Evolutionary conservation across 305 asterid species (phyloP), one percentile per base, ranked within the genome.

Genomic region (Fraxinus baroniana): DNA sequence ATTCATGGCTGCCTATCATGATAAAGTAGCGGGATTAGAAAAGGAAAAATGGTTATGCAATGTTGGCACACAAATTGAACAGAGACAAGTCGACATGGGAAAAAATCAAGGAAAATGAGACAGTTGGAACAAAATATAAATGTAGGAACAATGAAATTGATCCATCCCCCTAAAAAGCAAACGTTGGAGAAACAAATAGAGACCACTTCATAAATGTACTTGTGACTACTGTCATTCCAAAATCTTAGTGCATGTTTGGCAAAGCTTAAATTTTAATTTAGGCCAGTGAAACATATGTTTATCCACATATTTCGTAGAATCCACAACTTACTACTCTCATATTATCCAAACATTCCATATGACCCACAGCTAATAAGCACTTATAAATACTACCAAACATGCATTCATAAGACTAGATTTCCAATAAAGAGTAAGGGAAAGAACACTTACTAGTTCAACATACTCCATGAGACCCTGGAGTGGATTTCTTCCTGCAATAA

Each of bases 391-490:
- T 64, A 22, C 30, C 17, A 64, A 64, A 64, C 72, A 12, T 71
- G 41, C 41, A n/a, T 82, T 81, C 78, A 81, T 37, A 28, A 72
- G 55, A 71, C 49, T 71, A 74, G 7, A 36, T 76, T 52, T 24
- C 79, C 22, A 35, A 52, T 36, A 71, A 20, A 74, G 82, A 78
- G 15, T 10, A 76, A 66, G 28, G 24, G 77, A 79, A 71, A 80
- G 85, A 55, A 57, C 35, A 81, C 94, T 91, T 91, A 94, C 98
- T 49, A 94, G 93, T 84, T 92, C 97, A 49, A 93, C 93, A 60
- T 91, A 84, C 86, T 94, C 98, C 90, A 91, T 91, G 39, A 94
- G 92, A 78, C 98, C 98, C 81, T 94, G 97, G 82, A 91, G 95
- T 60, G 98, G 98, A 78, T 91, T 94, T 88, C 93, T 89, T 80